Evolutionary conservation across 305 asterid genomes (phyloP), one percentile per base, ranked within the genome.

Genomic region (Withania somnifera): DNA sequence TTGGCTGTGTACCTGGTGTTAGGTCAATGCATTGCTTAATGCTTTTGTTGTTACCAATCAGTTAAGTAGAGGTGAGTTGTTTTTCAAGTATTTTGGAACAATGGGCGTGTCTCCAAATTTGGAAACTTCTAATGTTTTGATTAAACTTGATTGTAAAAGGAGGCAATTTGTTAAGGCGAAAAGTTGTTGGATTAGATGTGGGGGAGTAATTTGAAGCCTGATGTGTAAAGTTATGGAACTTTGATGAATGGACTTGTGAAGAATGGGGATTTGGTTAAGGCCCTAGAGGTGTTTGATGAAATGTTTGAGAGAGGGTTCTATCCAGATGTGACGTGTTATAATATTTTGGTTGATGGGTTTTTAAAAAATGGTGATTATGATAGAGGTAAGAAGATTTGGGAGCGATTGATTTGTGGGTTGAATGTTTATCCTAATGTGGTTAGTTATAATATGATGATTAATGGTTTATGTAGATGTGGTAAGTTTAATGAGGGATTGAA

Each of bases 381-480:
- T 14, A 91, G 83, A 28, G 97, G 91, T 9, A 88, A 86, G 52
- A 88, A 52, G 85, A 85, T 91, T 51, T 94, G 97, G 97, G 90
- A 88, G 88, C 89, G 92, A 89, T 88, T 96, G 87, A 82, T 77
- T 0, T 83, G 84, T 58, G 92, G 86, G 78, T 84, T 93, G 1
- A 71, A 82, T 81, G 93, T 86, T 84, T 93, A 87, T 87, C 99
- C 98, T 22, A 93, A 88, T 79, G 89, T 87, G 56, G 92, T 84
- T 83, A 90, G 94, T 14, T 94, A 94, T 86, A 96, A 96, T 86
- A 86, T 93, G 84, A 78, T 92, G 93, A 92, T 96, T 85, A 91
- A 90, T 88, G 98, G 99, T 60, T 88, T 96, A 88, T 93, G 97
- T 73, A 91, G 90, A 87, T 93, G 97, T 60, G 90, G 92, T 51